phyloP scores from a whole-genome alignment of 1,284 basidiomycete species.

The Rhodotorula sp. region DNA sequence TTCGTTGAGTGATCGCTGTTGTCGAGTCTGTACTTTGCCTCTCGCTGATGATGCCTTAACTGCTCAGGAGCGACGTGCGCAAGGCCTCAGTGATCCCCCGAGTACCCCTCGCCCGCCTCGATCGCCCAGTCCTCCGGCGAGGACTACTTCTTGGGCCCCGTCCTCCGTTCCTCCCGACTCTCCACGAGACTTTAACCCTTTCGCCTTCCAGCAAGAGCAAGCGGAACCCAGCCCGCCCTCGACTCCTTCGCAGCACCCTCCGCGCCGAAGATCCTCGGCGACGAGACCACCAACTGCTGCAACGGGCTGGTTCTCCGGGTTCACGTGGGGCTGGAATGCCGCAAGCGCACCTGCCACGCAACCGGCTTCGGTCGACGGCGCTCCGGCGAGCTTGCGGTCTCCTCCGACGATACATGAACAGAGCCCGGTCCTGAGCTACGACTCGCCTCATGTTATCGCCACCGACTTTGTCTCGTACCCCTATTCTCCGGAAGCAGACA shows the following conservation, averaged over 20 bases:
- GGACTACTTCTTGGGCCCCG: background rate
- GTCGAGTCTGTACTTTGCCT: too few species aligned
- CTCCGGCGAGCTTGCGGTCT: background rate
- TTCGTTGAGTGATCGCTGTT: background rate
- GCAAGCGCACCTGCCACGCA: background rate
- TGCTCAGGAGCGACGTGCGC: background rate
- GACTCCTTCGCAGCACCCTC: background rate
- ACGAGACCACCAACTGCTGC: background rate
- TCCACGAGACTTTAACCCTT: constrained; percentile 13
- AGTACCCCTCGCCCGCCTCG: background rate
- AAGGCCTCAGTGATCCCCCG: background rate
- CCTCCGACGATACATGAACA: background rate
- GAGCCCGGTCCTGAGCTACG: background rate
- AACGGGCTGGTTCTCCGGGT: background rate
- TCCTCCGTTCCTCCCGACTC: background rate
- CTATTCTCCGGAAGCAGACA: background rate
- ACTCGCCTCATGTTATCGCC: background rate
- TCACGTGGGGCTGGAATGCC: background rate
- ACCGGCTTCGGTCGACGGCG: background rate
- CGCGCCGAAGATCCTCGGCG: background rate
- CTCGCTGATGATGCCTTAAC: background rate
- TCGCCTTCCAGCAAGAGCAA: background rate
- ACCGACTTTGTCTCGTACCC: background rate
- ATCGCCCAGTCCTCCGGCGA: background rate
- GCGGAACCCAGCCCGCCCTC: too few species aligned